These are phyloP conservation scores for Passalora sequoiae DNA, from an alignment of 2,329 filamentous ascomycete species.

Conservation along the genomic window DNA sequence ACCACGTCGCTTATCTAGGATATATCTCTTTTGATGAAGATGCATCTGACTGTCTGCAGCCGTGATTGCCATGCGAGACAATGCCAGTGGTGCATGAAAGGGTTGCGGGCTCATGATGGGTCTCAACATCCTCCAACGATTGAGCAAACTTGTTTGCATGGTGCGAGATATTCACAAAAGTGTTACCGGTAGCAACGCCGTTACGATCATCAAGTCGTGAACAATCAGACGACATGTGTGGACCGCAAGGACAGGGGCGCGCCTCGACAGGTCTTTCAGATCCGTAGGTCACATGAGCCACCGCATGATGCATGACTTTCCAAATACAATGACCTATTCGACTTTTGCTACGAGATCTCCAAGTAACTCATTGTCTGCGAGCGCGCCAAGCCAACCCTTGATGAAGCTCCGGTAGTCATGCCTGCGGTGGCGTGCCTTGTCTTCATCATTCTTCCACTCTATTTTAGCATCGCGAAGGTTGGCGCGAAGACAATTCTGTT, in stretches of 20 bases:
- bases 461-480: slow-evolving; percentile 19
- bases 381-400: slow-evolving; percentile 61
- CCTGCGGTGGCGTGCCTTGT: slow-evolving; percentile 51
- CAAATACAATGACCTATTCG: background rate
- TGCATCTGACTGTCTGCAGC: background rate
- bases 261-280: background rate
- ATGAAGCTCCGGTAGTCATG: slow-evolving; percentile 61
- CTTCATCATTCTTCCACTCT: slow-evolving; percentile 45
- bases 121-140: background rate
- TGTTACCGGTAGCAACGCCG: too few relatives aligned
- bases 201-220: too few relatives aligned
- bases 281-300: background rate
- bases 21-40: background rate
- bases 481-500: slow-evolving; percentile 42
- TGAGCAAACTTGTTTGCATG: background rate
- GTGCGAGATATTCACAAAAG: background rate
- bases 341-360: slow-evolving; percentile 21
- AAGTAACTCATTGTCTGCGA: slow-evolving; percentile 63
- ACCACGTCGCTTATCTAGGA: background rate
- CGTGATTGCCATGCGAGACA: background rate
- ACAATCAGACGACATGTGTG: too few relatives aligned
- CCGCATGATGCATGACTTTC: background rate
- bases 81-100: background rate
- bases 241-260: too few relatives aligned
- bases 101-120: too few relatives aligned